Base-by-base conservation (phyloP, 352 stramenopile species). In the Phytopythium aichiense region DNA sequence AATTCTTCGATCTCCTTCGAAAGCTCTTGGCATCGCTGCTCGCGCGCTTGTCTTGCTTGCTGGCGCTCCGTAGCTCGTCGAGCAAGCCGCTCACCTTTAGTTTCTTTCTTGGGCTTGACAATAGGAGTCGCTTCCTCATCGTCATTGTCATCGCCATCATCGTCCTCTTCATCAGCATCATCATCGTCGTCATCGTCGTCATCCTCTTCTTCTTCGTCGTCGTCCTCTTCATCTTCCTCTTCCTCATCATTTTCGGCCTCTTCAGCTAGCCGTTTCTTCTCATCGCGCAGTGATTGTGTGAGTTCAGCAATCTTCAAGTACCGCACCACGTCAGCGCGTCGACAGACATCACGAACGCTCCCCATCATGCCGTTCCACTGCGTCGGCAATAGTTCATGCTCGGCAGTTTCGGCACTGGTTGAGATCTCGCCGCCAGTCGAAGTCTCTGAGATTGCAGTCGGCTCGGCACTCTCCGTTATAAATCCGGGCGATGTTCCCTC, bases 361-460 rank as follows among this genome's bases (percentile, higher is more conserved):
- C 70, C 48, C 52, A 84, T 51, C 15, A 63, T 56, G 61, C 69
- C 73, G 56, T 82, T 54, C 73, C 76, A 84, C 30, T 72, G 63
- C 9, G 45, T 16, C 7, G 63, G 49, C n/a, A 61, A 49, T 33
- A 12, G 8, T 25, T 43, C 43, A 1, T 3, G 9, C 8, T 58
- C 65, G 33, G 13, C 23, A 15, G 13, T 38, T 22, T 61, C 49
- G 53, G 12, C 33, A 6, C 18, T 33, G 4, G 18, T 31, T 15
- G 6, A 6, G 7, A 20, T 13, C 4, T 54, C 7, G 0, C 12
- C 48, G 5, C 15, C 9, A 23, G 2, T 54, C 6, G 48, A 25
- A 7, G 11, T 15, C 6, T 57, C 52, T 11, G 52, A 6, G 18
- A 18, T 22, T 23, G 37, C 4, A 15, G 18, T 1, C 20, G 22